These are phyloP conservation scores for Cryptosporidium bovis DNA, from an alignment of 169 alveolate genomes.

Conservation along the genomic window DNA sequence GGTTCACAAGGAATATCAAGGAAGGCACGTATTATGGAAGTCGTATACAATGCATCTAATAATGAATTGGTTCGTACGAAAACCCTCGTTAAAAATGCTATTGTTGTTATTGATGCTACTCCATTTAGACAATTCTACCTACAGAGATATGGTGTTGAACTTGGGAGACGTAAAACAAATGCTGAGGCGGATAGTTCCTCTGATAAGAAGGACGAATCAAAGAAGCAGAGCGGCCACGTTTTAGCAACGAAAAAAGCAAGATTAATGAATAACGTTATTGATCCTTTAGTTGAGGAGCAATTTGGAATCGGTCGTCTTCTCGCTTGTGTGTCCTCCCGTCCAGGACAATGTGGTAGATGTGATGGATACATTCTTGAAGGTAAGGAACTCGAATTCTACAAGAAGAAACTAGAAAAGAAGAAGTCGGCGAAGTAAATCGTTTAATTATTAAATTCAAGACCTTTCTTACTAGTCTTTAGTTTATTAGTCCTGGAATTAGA, in stretches of 20 bases:
- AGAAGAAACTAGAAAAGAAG: conserved; percentile 96
- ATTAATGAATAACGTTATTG: conserved; percentile 80
- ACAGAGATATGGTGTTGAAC: conserved; percentile 88
- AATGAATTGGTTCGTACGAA: conserved; percentile 99
- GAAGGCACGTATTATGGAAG: conserved; percentile 96
- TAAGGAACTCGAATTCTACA: conserved; percentile 97
- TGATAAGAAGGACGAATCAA: conserved; percentile 75
- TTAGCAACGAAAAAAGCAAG: conserved; percentile 81
- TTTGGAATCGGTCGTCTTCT: conserved; percentile 95
- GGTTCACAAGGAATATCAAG: conserved; percentile 90
- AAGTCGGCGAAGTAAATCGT: conserved; percentile 81
- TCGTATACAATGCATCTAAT: conserved; percentile 98
- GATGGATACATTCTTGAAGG: conserved; percentile 98
- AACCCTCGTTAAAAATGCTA: conserved; percentile 97
- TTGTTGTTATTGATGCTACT: conserved; percentile 97
- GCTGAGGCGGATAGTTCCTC: conserved; percentile 75
- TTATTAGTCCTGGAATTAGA: too few species aligned
- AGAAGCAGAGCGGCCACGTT: conserved; percentile 78
- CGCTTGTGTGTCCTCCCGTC: conserved; percentile 98
- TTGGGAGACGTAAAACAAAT: conserved; percentile 80
- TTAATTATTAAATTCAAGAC: background rate
- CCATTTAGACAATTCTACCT: conserved; percentile 97
- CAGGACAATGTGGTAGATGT: conserved; percentile 97
- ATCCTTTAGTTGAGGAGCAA: conserved; percentile 93
- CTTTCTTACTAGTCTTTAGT: too few species aligned